Base-by-base conservation (phyloP, 441 rosid species). In the Jatropha podagrica region DNA sequence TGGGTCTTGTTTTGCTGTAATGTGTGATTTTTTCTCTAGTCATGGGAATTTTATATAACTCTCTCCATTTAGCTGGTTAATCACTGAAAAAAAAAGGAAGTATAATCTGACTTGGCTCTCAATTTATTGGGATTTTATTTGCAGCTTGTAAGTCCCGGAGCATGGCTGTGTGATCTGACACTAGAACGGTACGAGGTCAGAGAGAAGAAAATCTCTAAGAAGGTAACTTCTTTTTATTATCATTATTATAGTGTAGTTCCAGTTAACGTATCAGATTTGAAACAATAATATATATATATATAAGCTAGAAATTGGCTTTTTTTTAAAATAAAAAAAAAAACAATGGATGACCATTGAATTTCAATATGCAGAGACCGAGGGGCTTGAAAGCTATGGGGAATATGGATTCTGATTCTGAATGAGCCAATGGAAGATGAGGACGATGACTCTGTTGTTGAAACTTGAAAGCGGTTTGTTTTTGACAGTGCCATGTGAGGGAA, bases 151-250 rank as follows among this genome's bases (percentile, higher is more conserved):
- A 84, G 96, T 71, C 96, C 96, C 0, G 96, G 96, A 27, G 72
- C 90, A 23, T 91, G 96, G 96, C 76, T 91, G 26, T 91, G 96
- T 48, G 93, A 91, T 80, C 76, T 91, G 74, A 91, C 96, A 15
- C 82, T 91, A 13, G 93, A 91, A 65, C 84, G 96, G 20, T 91
- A 91, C 5, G 96, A 91, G 75, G 93, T 89, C 27, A 82, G 93
- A 73, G 96, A 91, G 81, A 91, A 88, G 88, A 91, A 91, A 81
- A 84, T 86, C 38, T 71, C 92, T 10, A 91, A 88, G 85, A 91
- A 91, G 96, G 96, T 89, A 81, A 15, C 20, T 4, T 44, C 7
- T 44, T 44, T 44, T 44, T 44, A 7, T 44, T 44, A 6, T 44
- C 20, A 17, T 54, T 54, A 42, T 14, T 51, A 13, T 51, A 51